Evolutionary conservation across 2,329 filamentous ascomycete genomes (phyloP), one percentile per base, ranked within the genome.

Genomic region (Clonostachys sp.): DNA sequence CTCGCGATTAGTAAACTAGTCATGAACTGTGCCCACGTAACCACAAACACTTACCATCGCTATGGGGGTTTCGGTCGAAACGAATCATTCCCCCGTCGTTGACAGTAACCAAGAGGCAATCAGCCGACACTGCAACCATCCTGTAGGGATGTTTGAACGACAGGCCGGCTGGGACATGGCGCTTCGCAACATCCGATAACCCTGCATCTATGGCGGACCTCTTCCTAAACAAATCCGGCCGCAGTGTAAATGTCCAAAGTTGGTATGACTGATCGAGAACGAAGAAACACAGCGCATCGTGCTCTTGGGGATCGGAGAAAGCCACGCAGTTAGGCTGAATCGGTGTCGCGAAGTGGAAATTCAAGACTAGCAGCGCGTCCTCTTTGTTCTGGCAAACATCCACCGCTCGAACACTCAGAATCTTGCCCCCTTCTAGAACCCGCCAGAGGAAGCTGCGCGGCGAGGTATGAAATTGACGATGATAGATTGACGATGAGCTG

Each of bases 391-490:
- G 91, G 62, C 83, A 86, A 54, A 96, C 71, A 67, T 99, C 94
- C 50, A 89, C 83, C 39, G 83, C 84, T 61, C 89, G 87, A 45
- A 99, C 77, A 68, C 94, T 92, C 56, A 99, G 75, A 52, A 90
- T 75, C 55, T 81, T 87, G 59, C 84, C 83, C 58, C 89, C 83
- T 60, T 95, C 87, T 51, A 96, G 71, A 38, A 97, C 78, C 56
- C 92, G 83, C 94, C 94, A 99, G 43, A 96, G 77, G 62, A 97
- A 95, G 66, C 83, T 89, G 61, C 88, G 84, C 38, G 94, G 94
- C 53, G 86, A 84, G 53, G 80, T 75, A 60, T 87, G 82, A 64
- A 86, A 80, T 64, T 81, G 80, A 47, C 94, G 84, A 66, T 95
- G 91, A 71, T 89, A 96, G 48, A 97, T 78, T 3, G 89, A 90